Percentiles rank a stretch among this genome's conserved stretches.
Conservation (phyloP, 371 early-diverging fungal genomes). For the Umbelopsis sp. region DNA sequence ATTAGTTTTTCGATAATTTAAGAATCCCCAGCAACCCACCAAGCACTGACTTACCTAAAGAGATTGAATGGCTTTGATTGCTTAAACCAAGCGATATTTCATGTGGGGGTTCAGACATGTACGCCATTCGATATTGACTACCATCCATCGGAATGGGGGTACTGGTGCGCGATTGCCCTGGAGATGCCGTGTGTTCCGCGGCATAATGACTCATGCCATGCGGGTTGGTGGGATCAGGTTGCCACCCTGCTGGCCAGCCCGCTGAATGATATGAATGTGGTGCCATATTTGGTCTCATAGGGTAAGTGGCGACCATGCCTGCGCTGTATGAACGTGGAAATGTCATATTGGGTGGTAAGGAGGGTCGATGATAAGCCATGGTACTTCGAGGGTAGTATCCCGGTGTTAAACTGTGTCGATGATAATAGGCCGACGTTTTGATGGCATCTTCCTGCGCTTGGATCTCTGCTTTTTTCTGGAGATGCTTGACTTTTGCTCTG, state of each 20-base stretch:
- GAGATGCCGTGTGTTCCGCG: neutral
- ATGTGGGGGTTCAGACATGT: neutral
- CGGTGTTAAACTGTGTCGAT: constrained; percentile 15
- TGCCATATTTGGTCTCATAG: constrained; percentile 2
- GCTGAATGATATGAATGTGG: neutral
- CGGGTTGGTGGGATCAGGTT: neutral
- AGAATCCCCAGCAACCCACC: neutral
- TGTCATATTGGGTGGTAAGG: constrained; percentile 10
- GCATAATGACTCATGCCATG: neutral
- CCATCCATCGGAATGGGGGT: neutral
- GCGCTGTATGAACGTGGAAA: constrained; percentile 14
- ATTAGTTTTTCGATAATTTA: neutral
- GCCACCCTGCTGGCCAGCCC: constrained; percentile 1
- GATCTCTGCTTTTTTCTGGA: constrained; percentile 62
- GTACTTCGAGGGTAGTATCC: constrained; percentile 16
- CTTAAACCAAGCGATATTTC: neutral
- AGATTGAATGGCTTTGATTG: neutral
- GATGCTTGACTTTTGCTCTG: constrained; percentile 90
- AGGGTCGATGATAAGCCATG: constrained; percentile 8
- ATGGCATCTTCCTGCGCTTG: constrained; percentile 45
- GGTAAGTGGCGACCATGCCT: neutral
- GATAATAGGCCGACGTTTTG: neutral
- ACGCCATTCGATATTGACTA: neutral
- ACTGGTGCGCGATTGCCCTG: neutral
- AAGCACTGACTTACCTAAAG: constrained; percentile 2